Evolutionary conservation across 176 grass and related monocot genomes (phyloP), one percentile per base, ranked within the genome.

Genomic region (Ensete glaucum): DNA sequence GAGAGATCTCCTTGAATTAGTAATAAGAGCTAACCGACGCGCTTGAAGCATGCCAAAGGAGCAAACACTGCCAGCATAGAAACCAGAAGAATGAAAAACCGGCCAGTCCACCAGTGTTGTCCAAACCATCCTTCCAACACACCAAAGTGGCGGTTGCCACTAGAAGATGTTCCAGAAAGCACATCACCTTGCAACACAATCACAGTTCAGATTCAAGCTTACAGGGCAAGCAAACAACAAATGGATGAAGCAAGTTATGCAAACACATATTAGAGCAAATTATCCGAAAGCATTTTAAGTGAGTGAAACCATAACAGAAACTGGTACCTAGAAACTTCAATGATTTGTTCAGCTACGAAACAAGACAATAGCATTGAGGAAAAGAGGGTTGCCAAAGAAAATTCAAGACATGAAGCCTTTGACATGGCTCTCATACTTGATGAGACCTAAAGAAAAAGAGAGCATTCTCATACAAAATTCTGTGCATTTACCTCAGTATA

Each of bases 71-170:
- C 73, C 63, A 93, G 58, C 50, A 86, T 84, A 15, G 90, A 89
- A 54, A 93, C 22, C 27, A 93, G 75, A 64, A 98, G 85, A 74
- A 93, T 77, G 74, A 89, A 73, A 75, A 98, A 93, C 16, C 94
- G 88, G 14, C 85, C 78, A 60, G 90, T 98, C 94, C 94, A 98
- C 94, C 94, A 98, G 17, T 91, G 85, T 1, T 74, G 53, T 19
- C 94, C 94, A 69, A 98, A 98, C 94, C 94, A 98, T 53, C 90
- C 94, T 90, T 98, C 94, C 55, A 97, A 60, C 2, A 93, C 86
- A 81, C 94, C 94, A 21, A 69, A 98, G 52, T 98, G 94, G 69
- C 93, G 90, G 50, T 83, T 77, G 21, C 88, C 94, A 60, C 69
- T 78, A 16, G 94, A 88, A 68, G 77, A 78, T 53, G 94, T 91